Evolutionary conservation across 805 yeast genomes (phyloP), one percentile per base, ranked within the genome.

Genomic region (Wickerhamiella sorbophila): DNA sequence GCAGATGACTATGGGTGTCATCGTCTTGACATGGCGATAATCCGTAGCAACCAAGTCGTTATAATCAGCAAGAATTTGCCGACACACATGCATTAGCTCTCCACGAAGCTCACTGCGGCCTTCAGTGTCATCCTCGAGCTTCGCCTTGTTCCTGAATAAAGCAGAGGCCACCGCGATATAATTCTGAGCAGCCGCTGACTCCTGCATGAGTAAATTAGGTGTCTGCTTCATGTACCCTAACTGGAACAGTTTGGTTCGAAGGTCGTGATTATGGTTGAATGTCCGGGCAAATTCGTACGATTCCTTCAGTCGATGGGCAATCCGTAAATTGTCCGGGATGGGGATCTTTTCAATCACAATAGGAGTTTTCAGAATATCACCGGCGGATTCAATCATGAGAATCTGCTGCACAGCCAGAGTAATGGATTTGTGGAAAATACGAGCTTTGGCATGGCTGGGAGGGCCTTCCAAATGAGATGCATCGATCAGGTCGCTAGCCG

Each of bases 1-100:
- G 57, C 82, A 94, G 27, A 83, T 79, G 32, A 88, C 85, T 16
- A 91, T 96, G 0, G 97, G 96, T 52, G 81, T 71, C 93, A 96
- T 80, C 3, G 93, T 78, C 15, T 73, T 68, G 35, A 88, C 75
- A 58, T 83, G 83, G 54, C 94, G 73, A 40, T 73, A 75, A 59
- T 82, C 88, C 4, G 74, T 61, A 41, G 65, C 66, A 48, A 81
- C 94, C 50, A 87, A 68, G 1, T 70, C 67, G 26, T 77, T 70
- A 58, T 75, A 87, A 46, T 87, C 74, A 43, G 71, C 71, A 20
- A 86, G 70, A 24, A 88, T 79, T 4, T 73, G 67, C 6, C 71
- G 74, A 53, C 94, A 81, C 54, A 86, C 67, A 20, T 85, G 82
- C 31, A 80, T 66, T 47, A 74, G 55, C 47, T 70, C 71, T 9